Base-by-base conservation (phyloP, 1,284 basidiomycete species). In the Cutaneotrichosporon arboriforme region DNA sequence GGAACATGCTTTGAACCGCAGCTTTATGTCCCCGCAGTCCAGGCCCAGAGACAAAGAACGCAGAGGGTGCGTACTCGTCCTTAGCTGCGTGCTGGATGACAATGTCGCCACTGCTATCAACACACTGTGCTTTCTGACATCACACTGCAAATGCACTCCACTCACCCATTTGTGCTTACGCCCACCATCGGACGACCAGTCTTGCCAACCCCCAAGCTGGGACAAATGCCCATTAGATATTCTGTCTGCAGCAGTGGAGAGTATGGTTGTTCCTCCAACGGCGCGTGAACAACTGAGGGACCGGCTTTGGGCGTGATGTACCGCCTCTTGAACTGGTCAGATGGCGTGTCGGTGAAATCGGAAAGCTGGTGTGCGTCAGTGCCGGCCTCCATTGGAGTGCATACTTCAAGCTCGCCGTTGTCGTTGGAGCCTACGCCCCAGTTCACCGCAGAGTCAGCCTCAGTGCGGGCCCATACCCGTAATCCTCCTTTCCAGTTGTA, bases 391-490 rank as follows among this genome's bases (percentile, higher is more conserved):
- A 13, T 5, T 12, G 4, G 7, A 9, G 2, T 9, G 56, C 67
- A 41, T 42, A 73, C 67, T 55, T 76, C 69, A 8, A 72, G 43
- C 42, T 69, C 71, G 15, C 70, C 66, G 5, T 55, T 65, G 4
- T 54, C 62, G 14, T 36, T 36, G 9, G 39, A 23, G 4, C 63
- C 65, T 9, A 59, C 51, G 2, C 60, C 59, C 74, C 74, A 77
- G 3, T 59, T 54, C 4, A 22, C 46, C 15, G 75, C 62, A 8
- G 58, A 64, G 51, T 76, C 73, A 74, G 75, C 75, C 62, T 76
- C 74, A 52, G 68, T 72, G 36, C 74, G 63, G 9, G 67, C 70
- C 73, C 74, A 77, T 3, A 76, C 60, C 21, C 62, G 68, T 62
- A 75, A 61, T 17, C 46, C 52, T n/a, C 57, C 62, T 46, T 67